These are phyloP conservation scores for Fusarium sp. DNA, from an alignment of 2,329 filamentous ascomycete species.

Conservation along the genomic window DNA sequence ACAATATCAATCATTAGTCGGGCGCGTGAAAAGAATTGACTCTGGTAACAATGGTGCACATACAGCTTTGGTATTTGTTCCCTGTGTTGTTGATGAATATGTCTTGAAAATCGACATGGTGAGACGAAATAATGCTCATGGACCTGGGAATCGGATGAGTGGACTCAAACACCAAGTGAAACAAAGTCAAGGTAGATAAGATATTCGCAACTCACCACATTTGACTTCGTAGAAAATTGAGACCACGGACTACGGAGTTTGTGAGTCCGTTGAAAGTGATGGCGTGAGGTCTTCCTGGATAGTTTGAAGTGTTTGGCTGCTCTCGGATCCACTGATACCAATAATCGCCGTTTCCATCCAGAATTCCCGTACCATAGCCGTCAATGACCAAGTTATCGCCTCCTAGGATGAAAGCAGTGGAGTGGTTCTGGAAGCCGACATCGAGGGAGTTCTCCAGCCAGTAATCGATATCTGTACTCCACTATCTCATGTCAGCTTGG, in stretches of 20 bases:
- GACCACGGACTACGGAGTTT: conserved; percentile 63
- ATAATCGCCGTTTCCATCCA: conserved; percentile 72
- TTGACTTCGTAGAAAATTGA: conserved; percentile 69
- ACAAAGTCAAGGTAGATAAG: no score
- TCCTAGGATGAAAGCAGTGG: conserved; percentile 68
- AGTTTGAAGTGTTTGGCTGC: conserved; percentile 57
- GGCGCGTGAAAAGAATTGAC: no score
- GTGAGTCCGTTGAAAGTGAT: conserved; percentile 61
- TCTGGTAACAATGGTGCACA: neutral
- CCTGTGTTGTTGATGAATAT: conserved; percentile 69
- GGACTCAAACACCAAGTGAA: no score
- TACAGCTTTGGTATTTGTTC: conserved; percentile 45
- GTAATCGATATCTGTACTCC: conserved; percentile 64
- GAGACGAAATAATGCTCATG: conserved; percentile 66
- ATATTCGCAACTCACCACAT: conserved; percentile 62
- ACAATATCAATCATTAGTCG: no score
- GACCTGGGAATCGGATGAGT: conserved; percentile 45
- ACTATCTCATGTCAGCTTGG: conserved; percentile 43
- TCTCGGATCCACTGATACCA: conserved; percentile 69
- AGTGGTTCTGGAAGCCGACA: conserved; percentile 69
- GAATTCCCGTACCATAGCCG: conserved; percentile 66
- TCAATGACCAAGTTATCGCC: conserved; percentile 65
- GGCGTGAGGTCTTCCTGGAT: conserved; percentile 65
- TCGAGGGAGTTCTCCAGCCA: conserved; percentile 67
- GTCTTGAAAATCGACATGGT: conserved; percentile 63